Conservation (phyloP, 2,329 filamentous ascomycete genomes). For the Botryotinia globosa region DNA sequence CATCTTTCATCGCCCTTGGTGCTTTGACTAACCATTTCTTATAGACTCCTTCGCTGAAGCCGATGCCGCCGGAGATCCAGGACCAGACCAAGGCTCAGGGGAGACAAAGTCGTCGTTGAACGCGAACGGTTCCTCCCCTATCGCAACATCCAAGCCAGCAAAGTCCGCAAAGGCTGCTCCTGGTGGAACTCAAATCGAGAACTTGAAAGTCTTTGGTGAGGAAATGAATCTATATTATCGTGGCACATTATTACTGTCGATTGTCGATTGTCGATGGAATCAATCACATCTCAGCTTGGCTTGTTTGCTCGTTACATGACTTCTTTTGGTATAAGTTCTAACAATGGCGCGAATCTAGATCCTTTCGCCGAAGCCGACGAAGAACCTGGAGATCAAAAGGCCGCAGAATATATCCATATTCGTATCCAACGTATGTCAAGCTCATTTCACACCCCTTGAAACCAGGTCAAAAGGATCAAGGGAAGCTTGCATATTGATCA, state of each 20-base stretch:
- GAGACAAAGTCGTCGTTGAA: conserved; percentile 12
- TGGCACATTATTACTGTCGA: conserved; percentile 26
- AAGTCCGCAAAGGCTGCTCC: conserved; percentile 14
- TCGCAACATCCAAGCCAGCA: neutral
- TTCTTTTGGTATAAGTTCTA: neutral
- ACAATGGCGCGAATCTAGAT: conserved; percentile 56
- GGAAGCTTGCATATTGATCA: neutral
- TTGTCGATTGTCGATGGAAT: conserved; percentile 28
- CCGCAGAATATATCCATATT: conserved; percentile 98
- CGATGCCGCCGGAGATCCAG: conserved; percentile 23
- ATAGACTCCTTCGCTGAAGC: conserved; percentile 22
- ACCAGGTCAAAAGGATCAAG: neutral
- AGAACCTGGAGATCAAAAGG: conserved; percentile 92
- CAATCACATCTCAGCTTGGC: conserved; percentile 15
- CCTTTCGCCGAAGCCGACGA: conserved; percentile 99
- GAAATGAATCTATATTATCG: neutral
- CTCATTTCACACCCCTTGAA: neutral
- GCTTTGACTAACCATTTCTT: conserved; percentile 10
- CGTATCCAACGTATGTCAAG: conserved; percentile 88
- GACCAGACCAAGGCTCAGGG: conserved; percentile 19
- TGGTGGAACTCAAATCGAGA: conserved; percentile 20
- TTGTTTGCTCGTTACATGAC: neutral
- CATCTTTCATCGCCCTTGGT: neutral
- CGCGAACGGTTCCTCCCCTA: conserved; percentile 11
- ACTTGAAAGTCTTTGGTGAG: conserved; percentile 23